Evolutionary conservation across 257 asterid genomes (phyloP).

Genomic region (Przewalskia tangutica): DNA sequence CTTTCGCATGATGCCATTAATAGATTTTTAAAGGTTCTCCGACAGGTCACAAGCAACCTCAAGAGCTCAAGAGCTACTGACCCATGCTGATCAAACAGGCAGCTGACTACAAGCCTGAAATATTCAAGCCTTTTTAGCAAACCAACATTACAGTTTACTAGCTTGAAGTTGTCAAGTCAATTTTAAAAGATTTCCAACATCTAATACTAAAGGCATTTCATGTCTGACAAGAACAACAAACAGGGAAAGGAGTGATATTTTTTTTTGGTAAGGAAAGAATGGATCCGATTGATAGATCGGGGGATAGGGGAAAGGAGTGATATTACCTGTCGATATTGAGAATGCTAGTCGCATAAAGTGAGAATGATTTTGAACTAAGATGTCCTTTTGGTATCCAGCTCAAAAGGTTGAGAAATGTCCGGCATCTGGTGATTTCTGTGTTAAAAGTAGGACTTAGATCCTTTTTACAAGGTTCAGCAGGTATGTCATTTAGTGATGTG

Average conservation of each 20-base stretch:
- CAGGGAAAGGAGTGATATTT: constrained; percentile 12
- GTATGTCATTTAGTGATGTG: constrained; percentile 7
- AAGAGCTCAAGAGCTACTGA: constrained; percentile 33
- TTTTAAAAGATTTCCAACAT: neutral
- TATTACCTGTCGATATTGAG: constrained; percentile 83
- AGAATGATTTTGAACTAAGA: constrained; percentile 49
- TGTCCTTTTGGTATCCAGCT: constrained; percentile 69
- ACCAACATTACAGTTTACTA: neutral
- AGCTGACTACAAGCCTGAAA: constrained; percentile 71
- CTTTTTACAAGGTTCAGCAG: constrained; percentile 22
- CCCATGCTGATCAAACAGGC: constrained; percentile 36
- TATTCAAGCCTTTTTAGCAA: neutral
- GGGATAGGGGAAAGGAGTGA: constrained; percentile 6
- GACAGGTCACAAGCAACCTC: constrained; percentile 65
- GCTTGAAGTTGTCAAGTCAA: neutral
- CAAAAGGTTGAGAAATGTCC: constrained; percentile 45
- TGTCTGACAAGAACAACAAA: neutral
- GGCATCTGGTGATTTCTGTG: constrained; percentile 37
- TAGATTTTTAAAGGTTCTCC: constrained; percentile 54
- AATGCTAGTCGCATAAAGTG: constrained; percentile 44
- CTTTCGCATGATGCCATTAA: constrained; percentile 41
- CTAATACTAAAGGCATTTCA: neutral
- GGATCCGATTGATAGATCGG: too few species aligned
- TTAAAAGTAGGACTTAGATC: constrained; percentile 16
- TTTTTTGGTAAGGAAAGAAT: too few species aligned